Evolutionary conservation across 352 stramenopile species (phyloP).

Genomic region (Globisporangium okanoganense): DNA sequence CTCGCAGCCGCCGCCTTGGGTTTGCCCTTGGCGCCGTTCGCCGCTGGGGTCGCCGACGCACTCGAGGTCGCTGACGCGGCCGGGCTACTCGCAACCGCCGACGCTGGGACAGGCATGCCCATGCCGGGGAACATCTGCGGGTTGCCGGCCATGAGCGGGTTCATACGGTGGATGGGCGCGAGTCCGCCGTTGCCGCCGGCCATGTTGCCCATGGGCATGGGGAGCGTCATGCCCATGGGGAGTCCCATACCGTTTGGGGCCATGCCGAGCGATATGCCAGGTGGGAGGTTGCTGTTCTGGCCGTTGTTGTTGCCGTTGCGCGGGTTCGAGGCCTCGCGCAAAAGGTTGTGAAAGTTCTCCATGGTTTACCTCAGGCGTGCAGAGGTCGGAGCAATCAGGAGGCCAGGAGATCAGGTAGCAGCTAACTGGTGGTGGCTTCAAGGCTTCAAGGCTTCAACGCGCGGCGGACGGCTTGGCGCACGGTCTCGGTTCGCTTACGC

Average conservation of each 20-base stretch:
- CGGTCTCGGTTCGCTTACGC: neutral
- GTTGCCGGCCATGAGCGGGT: constrained; percentile 60
- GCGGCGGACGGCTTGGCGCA: neutral
- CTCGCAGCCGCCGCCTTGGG: constrained; percentile 39
- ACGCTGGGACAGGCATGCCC: constrained; percentile 17
- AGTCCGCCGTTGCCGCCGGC: constrained; percentile 36
- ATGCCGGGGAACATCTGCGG: constrained; percentile 64
- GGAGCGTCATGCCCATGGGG: constrained; percentile 14
- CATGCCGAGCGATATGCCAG: constrained; percentile 45
- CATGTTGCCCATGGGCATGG: constrained; percentile 53
- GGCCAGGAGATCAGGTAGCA: no score
- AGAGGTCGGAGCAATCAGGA: neutral
- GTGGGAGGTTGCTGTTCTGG: constrained; percentile 17
- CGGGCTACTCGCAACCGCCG: constrained; percentile 12
- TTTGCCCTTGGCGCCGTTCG: constrained; percentile 36
- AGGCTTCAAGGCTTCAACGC: constrained; percentile 14
- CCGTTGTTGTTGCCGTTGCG: constrained; percentile 27
- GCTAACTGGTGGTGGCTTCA: no score
- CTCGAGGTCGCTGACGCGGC: constrained; percentile 14
- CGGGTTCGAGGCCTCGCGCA: constrained; percentile 59
- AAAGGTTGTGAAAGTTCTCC: constrained; percentile 77
- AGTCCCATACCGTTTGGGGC: constrained; percentile 26
- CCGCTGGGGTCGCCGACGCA: constrained; percentile 15
- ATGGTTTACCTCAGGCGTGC: constrained; percentile 20
- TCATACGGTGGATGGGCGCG: constrained; percentile 72